Base-by-base conservation (phyloP, 192 early-diverging fungal species). In the Backusella macrospora region DNA sequence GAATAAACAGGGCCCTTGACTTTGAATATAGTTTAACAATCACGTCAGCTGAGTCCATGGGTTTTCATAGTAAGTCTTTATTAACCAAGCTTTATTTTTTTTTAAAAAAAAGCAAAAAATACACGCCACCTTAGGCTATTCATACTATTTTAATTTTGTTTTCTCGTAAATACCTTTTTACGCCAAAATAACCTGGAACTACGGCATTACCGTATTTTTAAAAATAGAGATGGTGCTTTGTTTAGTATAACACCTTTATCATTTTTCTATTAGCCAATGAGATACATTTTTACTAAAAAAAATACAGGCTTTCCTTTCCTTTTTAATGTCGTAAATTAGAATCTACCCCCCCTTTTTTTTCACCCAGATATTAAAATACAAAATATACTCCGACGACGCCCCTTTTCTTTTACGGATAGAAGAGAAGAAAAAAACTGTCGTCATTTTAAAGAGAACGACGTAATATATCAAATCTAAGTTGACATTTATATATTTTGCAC, bases 171-270 rank as follows among this genome's bases (percentile, higher is more conserved):
- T 4, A 12, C 10, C 4, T 14, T 14, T 52, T 52, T 10, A 16
- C 48, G 18, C n/a, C n/a, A 18, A 6, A 7, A n/a, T 49, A 9
- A 52, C 18, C 48, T 52, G 48, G 48, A 52, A 52, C 16, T 52
- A 55, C 52, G 52, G 52, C 23, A 55, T 55, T 55, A 55, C 52
- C 4, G 23, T 55, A 18, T 55, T 55, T 55, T 55, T 55, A 55
- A 55, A 55, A 55, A 55, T 55, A 55, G 52, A 18, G 52, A 55
- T 34, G 52, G 52, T 21, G 52, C 52, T 55, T 55, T 55, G 52
- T 55, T 55, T 55, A 55, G 52, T 55, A 18, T 49, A 34, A 34
- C 29, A 34, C 29, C 18, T 49, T 49, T 49, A 6, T 18, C 2
- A 26, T 21, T 23, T 16, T 23, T 55, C 1, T 49, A 23, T 55